Base-by-base conservation (phyloP, 441 rosid genomes). In the Pelargonium australe region DNA sequence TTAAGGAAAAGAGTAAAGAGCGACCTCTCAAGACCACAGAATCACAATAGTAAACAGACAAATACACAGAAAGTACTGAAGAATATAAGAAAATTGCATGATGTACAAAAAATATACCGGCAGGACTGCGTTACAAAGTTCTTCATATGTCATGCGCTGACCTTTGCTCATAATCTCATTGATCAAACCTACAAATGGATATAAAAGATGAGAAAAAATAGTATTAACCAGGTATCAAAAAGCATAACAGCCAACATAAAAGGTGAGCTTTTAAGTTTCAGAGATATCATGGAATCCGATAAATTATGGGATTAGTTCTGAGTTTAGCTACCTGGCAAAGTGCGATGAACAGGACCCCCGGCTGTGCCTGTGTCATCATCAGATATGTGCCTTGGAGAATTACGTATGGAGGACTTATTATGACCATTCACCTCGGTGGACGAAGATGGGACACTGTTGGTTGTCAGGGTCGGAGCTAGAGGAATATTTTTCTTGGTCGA, bases 91-190 rank as follows among this genome's bases (percentile, higher is more conserved):
- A 40, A 40, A 40, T 40, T 40, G 44, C 9, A 40, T 40, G 73
- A 68, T 23, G 63, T 13, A 23, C 37, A 77, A 17, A 28, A 76
- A 73, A 23, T 57, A 71, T 86, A 95, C 97, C 75, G 96, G 99
- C 67, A 92, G 76, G 63, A 95, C 99, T 60, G 97, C 94, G 77
- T 91, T 86, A 73, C 95, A 95, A 63, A 95, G 97, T 79, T 92
- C 97, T 77, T 91, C 96, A 73, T 86, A 91, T 3, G 97, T 79
- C 97, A 91, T 92, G 75, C 95, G 89, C 81, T 73, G 84, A 75
- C 97, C 90, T 88, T 89, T 87, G 86, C 94, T 86, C 98, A 92
- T 88, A 64, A 95, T 95, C 71, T 95, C 95, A 77, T 86, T 87
- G 74, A 95, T 88, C 81, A 92, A 80, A 47, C 90, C 97, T 90